These are phyloP conservation scores for Alternaria triticimaculans DNA, from an alignment of 2,329 filamentous ascomycete species.

Conservation along the genomic window DNA sequence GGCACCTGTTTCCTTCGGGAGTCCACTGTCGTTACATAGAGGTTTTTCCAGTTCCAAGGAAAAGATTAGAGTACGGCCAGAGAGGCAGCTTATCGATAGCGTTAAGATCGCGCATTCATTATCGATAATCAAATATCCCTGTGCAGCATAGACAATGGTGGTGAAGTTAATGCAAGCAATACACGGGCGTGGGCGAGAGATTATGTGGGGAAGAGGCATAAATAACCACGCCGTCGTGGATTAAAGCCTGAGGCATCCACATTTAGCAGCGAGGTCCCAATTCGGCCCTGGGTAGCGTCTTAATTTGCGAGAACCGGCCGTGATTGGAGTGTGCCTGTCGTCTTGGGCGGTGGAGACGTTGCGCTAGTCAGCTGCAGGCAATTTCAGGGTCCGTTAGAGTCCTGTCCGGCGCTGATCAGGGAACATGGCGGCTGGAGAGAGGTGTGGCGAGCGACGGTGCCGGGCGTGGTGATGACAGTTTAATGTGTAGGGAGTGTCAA, in stretches of 20 bases:
- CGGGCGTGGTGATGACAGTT: not conserved
- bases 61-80: not conserved
- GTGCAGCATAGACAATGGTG: not conserved
- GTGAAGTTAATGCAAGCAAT: not conserved
- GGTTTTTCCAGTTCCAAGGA: not conserved
- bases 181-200: not conserved
- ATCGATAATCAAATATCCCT: not conserved
- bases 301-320: not conserved
- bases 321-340: slow-evolving; percentile 5
- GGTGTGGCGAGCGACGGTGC: not conserved
- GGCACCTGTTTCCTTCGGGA: not conserved
- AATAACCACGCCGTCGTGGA: not conserved
- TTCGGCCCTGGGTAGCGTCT: not conserved
- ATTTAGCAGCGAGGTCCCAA: not conserved
- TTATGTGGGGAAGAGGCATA: not conserved
- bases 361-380: slow-evolving; percentile 6
- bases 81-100: not conserved
- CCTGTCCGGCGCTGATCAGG: not conserved
- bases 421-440: slow-evolving; percentile 6
- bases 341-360: not conserved
- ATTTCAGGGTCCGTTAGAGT: slow-evolving; percentile 9
- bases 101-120: not conserved
- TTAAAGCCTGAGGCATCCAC: not conserved
- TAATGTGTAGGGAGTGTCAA: not conserved
- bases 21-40: not conserved